Evolutionary conservation across 2,329 filamentous ascomycete species (phyloP), one percentile per base, ranked within the genome.

Genomic region (Talaromyces sp.): DNA sequence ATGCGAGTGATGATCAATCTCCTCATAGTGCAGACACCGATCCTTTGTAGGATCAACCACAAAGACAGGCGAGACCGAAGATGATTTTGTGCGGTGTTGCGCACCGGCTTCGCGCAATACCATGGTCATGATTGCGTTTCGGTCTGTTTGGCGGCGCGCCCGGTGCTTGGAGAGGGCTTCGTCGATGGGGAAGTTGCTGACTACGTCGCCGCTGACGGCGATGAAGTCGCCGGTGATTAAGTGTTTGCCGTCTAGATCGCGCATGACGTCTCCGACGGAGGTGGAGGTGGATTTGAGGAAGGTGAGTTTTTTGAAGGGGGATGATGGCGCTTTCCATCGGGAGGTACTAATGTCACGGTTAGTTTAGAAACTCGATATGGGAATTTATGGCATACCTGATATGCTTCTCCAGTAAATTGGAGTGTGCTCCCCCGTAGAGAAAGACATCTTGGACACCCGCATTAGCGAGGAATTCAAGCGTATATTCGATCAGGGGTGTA

Each of bases 51-150:
- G 88, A 72, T 98, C 93, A 67, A 97, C 84, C 22, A 96, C 89
- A 73, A 98, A 99, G 3, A 95, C 85, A 0, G 93, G 92, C 4
- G 88, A 90, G 69, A 91, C 86, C 31, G 87, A 88, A 65, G 90
- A 88, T 1, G 88, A 84, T 77, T 94, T 94, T 31, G 92, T 93
- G 63, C 91, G 84, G 78, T 97, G 92, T 58, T 83, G 83, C 6
- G 85, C 80, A 54, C 91, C 92, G 8, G 89, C 91, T 75, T 93
- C 90, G 54, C 92, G 86, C 66, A 98, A 81, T 13, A 99, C 87
- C 85, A 97, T 91, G 2, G 95, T 99, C 95, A 99, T 98, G 78
- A 97, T 97, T 43, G 94, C 93, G 75, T 96, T 94, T 73, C 95
- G 94, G 80, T 96, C 92, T 63, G 89, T 88, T 73, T 89, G 86